Percentiles rank a stretch among this genome's conserved stretches.
Conservation (phyloP, 345 rosid genomes). For the Linum trigynum region DNA sequence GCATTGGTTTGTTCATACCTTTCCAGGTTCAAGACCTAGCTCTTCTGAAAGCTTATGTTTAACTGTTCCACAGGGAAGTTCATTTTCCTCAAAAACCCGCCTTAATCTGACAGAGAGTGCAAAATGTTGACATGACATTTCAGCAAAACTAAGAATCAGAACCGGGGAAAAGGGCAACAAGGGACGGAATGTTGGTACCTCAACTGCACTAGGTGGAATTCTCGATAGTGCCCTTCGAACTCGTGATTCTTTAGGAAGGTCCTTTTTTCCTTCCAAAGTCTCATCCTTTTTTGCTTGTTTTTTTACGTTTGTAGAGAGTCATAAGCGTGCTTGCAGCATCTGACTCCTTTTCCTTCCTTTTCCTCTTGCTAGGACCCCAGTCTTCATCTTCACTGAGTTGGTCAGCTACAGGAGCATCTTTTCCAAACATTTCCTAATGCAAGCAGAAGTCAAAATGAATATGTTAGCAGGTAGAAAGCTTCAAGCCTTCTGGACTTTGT, state of each 20-base stretch:
- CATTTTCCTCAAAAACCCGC: slow-evolving; percentile 77
- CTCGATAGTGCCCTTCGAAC: slow-evolving; percentile 53
- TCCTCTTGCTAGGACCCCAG: slow-evolving; percentile 89
- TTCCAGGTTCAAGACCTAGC: slow-evolving; percentile 70
- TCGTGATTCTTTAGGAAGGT: slow-evolving; percentile 30
- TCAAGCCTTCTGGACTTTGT: neutral
- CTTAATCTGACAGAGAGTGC: slow-evolving; percentile 71
- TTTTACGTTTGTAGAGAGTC: slow-evolving; percentile 52
- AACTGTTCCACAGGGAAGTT: slow-evolving; percentile 76
- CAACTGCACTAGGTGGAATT: slow-evolving; percentile 64
- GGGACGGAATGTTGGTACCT: slow-evolving; percentile 42
- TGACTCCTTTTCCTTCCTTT: slow-evolving; percentile 64
- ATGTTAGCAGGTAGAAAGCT: neutral
- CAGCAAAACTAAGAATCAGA: neutral
- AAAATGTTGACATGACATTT: slow-evolving; percentile 6
- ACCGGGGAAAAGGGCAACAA: neutral
- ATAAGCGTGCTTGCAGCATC: slow-evolving; percentile 66
- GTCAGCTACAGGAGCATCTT: slow-evolving; percentile 60
- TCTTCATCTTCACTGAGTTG: slow-evolving; percentile 95
- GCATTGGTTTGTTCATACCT: slow-evolving; percentile 34
- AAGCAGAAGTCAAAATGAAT: slow-evolving; percentile 9
- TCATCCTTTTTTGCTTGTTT: slow-evolving; percentile 31
- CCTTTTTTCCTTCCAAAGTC: slow-evolving; percentile 25
- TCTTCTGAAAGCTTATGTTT: slow-evolving; percentile 73
- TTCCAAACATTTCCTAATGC: slow-evolving; percentile 92